Evolutionary conservation across 129 eudicot species (phyloP).

Genomic region (Centrapalus pauciflorus): DNA sequence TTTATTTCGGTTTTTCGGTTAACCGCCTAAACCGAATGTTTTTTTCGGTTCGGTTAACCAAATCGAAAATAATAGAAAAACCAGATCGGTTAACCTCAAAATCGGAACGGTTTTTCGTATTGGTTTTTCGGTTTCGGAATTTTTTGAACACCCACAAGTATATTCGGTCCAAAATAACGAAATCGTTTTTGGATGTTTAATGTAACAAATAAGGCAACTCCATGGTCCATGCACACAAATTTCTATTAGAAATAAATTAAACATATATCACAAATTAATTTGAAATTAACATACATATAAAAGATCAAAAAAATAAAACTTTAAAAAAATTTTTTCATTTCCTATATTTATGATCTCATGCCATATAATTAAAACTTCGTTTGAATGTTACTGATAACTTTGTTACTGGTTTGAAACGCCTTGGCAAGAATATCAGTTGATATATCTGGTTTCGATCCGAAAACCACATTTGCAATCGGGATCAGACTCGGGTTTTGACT

Average conservation of each 20-base stretch:
- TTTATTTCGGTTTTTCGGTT: no score
- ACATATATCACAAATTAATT: background rate
- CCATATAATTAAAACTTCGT: background rate
- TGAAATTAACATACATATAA: no score
- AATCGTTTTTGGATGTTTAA: background rate
- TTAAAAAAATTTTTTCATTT: no score
- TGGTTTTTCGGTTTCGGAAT: no score
- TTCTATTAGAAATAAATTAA: background rate
- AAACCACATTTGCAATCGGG: slow-evolving; percentile 30
- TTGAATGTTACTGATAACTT: slow-evolving; percentile 10
- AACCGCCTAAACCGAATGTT: no score
- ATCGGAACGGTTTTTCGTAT: no score
- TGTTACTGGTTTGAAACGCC: slow-evolving; percentile 25
- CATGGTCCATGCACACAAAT: background rate
- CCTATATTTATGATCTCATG: no score
- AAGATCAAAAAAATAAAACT: no score
- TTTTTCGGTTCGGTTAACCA: no score
- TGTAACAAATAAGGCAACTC: background rate
- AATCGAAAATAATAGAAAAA: no score
- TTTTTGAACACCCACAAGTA: no score
- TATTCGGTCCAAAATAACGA: background rate
- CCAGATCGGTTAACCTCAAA: no score
- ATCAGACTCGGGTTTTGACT: slow-evolving; percentile 45
- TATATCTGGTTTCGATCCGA: slow-evolving; percentile 35
- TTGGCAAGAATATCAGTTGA: slow-evolving; percentile 32